Percentiles rank a stretch among this genome's conserved stretches.
Evolutionary conservation across 2,329 filamentous ascomycete genomes (phyloP).

Genomic region (Macrophomina pseudophaseolina): DNA sequence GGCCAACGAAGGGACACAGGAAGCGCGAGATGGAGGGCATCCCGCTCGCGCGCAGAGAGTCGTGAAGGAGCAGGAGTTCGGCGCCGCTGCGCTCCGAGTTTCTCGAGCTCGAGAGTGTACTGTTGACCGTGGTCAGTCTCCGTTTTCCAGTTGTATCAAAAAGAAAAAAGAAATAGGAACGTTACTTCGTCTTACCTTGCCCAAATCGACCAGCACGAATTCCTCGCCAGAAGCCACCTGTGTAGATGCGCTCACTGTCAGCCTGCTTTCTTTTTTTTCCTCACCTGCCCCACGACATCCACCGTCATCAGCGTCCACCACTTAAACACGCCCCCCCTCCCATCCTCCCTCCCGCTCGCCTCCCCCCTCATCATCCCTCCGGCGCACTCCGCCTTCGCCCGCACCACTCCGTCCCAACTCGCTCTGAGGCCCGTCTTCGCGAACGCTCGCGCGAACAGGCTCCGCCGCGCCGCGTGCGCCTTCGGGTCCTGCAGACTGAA

Average conservation of each 20-base stretch:
- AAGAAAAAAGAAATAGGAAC: no score
- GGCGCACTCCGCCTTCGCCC: slow-evolving; percentile 39
- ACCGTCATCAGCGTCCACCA: slow-evolving; percentile 56
- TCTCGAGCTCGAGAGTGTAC: not conserved
- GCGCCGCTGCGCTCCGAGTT: not conserved
- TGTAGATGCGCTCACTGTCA: no score
- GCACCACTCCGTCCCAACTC: slow-evolving; percentile 39
- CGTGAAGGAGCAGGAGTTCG: not conserved
- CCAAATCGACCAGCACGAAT: not conserved
- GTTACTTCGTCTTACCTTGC: not conserved
- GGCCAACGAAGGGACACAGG: not conserved
- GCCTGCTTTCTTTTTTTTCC: no score
- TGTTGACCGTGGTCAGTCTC: not conserved
- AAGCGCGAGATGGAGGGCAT: not conserved
- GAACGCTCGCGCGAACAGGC: not conserved
- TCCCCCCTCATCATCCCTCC: slow-evolving; percentile 48
- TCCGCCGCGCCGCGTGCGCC: not conserved
- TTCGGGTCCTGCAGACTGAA: not conserved
- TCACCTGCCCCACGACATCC: slow-evolving; percentile 57
- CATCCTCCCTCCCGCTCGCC: slow-evolving; percentile 29
- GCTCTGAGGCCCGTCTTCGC: slow-evolving; percentile 49
- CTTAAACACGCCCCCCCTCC: slow-evolving; percentile 54
- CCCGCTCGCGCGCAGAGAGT: not conserved
- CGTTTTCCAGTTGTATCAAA: not conserved
- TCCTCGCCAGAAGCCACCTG: slow-evolving; percentile 52